Percentiles rank a stretch among this genome's conserved stretches.
Conservation (phyloP, 2,329 filamentous ascomycete genomes). For the Diaporthe sp. region DNA sequence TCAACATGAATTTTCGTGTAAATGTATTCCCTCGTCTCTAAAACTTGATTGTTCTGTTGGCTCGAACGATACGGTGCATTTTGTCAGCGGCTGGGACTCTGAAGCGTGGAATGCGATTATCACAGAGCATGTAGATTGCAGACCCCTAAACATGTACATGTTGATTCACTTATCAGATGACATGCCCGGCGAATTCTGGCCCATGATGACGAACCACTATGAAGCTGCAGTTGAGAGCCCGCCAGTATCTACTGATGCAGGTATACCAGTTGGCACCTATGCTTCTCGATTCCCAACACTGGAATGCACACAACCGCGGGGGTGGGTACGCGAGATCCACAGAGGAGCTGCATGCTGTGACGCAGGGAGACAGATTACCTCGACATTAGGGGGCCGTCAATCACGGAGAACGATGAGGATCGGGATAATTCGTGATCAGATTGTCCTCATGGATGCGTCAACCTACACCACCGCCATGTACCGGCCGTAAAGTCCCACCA, state of each 20-base stretch:
- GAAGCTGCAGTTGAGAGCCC: not conserved
- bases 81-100: not conserved
- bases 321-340: too few species aligned
- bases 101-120: not conserved
- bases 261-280: conserved; percentile 15
- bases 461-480: not conserved
- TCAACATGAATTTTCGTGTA: not conserved
- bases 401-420: not conserved
- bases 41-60: not conserved
- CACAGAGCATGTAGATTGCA: not conserved
- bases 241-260: too few species aligned
- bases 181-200: too few species aligned
- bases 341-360: not conserved
- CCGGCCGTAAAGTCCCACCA: not conserved
- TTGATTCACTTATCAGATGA: not conserved
- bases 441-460: conserved; percentile 21
- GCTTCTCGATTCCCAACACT: not conserved
- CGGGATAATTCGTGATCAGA: not conserved
- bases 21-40: too few species aligned
- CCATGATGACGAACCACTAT: too few species aligned
- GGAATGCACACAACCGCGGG: too few species aligned
- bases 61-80: not conserved
- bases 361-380: not conserved
- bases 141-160: not conserved
- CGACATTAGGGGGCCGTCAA: not conserved